Conservation (phyloP, 2,329 filamentous ascomycete genomes). For the Colletotrichum phormii region DNA sequence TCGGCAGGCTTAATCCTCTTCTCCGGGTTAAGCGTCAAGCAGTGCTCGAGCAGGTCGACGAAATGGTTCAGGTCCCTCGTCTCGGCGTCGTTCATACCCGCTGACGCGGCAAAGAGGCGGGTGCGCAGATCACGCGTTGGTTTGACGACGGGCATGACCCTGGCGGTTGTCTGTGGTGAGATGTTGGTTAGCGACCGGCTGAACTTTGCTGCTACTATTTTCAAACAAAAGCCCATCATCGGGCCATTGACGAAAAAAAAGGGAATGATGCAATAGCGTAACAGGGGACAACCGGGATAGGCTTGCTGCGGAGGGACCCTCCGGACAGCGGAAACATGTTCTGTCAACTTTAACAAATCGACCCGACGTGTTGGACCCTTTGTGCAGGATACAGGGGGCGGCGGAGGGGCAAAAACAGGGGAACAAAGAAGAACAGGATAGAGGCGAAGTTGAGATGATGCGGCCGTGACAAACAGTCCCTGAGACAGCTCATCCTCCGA, state of each 20-base stretch:
- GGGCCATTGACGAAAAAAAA: neutral
- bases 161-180: slow-evolving; percentile 70
- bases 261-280: neutral
- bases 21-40: slow-evolving; percentile 89
- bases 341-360: slow-evolving; percentile 27
- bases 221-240: slow-evolving; percentile 1
- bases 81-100: slow-evolving; percentile 79
- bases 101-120: slow-evolving; percentile 79
- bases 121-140: slow-evolving; percentile 85
- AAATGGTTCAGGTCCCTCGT: slow-evolving; percentile 84
- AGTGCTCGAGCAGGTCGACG: slow-evolving; percentile 88
- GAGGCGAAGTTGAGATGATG: slow-evolving; percentile 20
- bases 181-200: slow-evolving; percentile 30
- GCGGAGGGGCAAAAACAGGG: slow-evolving; percentile 9
- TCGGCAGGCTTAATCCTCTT: slow-evolving; percentile 90
- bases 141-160: slow-evolving; percentile 77
- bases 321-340: neutral
- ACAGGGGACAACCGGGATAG: neutral
- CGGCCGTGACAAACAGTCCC: neutral
- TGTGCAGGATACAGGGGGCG: slow-evolving; percentile 4
- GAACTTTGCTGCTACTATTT: neutral
- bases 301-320: neutral
- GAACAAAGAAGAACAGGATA: neutral
- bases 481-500: slow-evolving; percentile 23
- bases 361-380: slow-evolving; percentile 12